Evolutionary conservation across 441 rosid species (phyloP), one percentile per base, ranked within the genome.

Genomic region (Populus hybrid): DNA sequence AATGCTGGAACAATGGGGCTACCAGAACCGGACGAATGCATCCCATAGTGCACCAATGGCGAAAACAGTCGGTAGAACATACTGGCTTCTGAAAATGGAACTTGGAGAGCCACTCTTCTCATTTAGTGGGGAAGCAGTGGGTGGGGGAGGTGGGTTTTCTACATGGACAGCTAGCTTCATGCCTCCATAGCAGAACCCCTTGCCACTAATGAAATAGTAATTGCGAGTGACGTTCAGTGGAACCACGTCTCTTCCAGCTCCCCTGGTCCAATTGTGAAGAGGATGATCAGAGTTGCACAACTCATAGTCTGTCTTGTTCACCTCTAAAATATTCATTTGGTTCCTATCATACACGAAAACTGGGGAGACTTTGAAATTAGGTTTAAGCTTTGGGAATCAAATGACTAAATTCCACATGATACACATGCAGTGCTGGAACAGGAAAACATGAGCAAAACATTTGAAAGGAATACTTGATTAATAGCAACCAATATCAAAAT

Each of bases 331-430:
- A 53, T 89, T 84, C 90, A 83, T 83, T 81, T 95, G 97, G 88
- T 94, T 86, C 87, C 98, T 91, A 73, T 95, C 97, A 40, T 94
- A 94, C 79, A 94, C 97, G 45, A 95, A 95, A 83, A 78, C 99
- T 95, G 86, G 70, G 33, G 31, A 12, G 80, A 76, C 14, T n/a
- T 42, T n/a, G 35, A 53, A 56, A n/a, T 81, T 18, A 82, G 81
- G n/a, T 26, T 53, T 9, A 11, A 3, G n/a, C 24, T 40, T 66
- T 14, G 45, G 64, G 77, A 69, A 50, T n/a, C 18, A 20, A 40
- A 66, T 45, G 28, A 21, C 42, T 35, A n/a, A 67, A 50, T 61
- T 35, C 38, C 36, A 61, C n/a, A 36, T 18, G 10, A 23, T 18
- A 18, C 24, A 11, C 61, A 18, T 45, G 7, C 16, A 12, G 29